Percentiles rank a stretch among this genome's conserved stretches.
phyloP scores from a whole-genome alignment of 2,329 filamentous ascomycete species.

The Chalara sp. region DNA sequence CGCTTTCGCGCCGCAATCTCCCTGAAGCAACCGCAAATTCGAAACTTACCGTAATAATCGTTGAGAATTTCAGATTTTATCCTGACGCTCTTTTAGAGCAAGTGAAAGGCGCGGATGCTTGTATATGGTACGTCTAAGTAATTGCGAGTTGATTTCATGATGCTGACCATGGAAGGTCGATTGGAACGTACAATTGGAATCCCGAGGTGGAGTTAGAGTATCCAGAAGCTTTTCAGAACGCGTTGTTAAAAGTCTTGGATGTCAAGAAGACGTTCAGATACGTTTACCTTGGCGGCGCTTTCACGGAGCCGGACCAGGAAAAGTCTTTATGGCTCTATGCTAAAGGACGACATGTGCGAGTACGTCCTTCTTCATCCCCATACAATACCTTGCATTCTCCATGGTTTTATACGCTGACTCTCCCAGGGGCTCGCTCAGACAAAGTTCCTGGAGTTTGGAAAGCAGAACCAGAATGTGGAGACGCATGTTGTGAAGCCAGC shows the following conservation, averaged over 20 bases:
- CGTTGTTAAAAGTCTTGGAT: conserved; percentile 11
- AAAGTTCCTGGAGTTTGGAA: conserved; percentile 9
- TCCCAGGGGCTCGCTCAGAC: conserved; percentile 9
- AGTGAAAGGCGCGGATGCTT: conserved; percentile 13
- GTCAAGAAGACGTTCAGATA: conserved; percentile 35
- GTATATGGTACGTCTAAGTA: conserved; percentile 27
- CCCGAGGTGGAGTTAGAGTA: conserved; percentile 12
- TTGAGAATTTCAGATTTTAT: conserved; percentile 14
- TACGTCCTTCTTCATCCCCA: background rate
- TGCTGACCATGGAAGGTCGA: conserved; percentile 31
- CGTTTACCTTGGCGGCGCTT: conserved; percentile 32
- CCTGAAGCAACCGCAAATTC: conserved; percentile 34
- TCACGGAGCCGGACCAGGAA: conserved; percentile 34
- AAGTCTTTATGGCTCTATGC: conserved; percentile 33
- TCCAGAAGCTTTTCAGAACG: conserved; percentile 11
- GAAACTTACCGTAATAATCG: conserved; percentile 37
- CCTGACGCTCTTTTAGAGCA: conserved; percentile 17
- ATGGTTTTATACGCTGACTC: conserved; percentile 2
- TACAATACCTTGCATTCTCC: no score
- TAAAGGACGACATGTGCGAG: conserved; percentile 28
- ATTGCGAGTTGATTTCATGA: conserved; percentile 32
- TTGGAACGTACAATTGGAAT: conserved; percentile 10
- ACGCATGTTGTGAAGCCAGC: conserved; percentile 10
- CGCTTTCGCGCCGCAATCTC: conserved; percentile 42
- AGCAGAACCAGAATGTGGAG: conserved; percentile 9